Base-by-base conservation (phyloP, 2,329 filamentous ascomycete genomes). In the Phialemoniopsis sp. region DNA sequence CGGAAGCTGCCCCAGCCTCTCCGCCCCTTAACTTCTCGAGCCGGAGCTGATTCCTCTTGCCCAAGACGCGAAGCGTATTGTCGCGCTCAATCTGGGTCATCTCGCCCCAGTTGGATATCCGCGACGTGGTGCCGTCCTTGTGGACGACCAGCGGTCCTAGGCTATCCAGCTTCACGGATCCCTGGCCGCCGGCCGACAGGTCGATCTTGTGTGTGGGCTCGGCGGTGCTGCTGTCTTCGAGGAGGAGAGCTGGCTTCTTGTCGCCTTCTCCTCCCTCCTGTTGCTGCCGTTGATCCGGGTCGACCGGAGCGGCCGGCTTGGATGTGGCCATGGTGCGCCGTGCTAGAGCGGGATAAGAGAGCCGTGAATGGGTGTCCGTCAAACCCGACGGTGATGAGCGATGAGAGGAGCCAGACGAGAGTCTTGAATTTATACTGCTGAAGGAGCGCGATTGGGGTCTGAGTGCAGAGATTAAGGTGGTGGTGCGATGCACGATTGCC, bases 131-230 rank as follows among this genome's bases (percentile, higher is more conserved):
- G 15, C 86, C 86, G 58, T 90, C 82, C 44, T 70, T 66, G 57
- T 88, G 85, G 39, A 89, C 80, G 2, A 90, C 84, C 51, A 89
- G 68, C 2, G 86, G 86, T 0, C 86, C 85, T 17, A 89, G 65
- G 44, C 78, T 72, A 53, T 87, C 82, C 8, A 89, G 72, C 36
- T 72, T 76, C 32, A 85, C 69, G 13, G 62, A 40, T 37, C 57
- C 57, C 39, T 57, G 55, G 36, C 64, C 64, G 48, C 58, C 58
- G 17, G 66, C 58, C 35, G 56, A 43, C 4, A 64, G 39, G 1
- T 44, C 40, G 28, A 42, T 47, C 32, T 41, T 48, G 5, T 40
- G 31, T 15, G 41, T 43, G 33, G 39, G 41, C 3, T 34, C 36
- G 15, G 43, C 43, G 19, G 21, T 28, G 5, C 4, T 29, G 9